A percentile compares a stretch with the other conserved stretches of the same genome.
phyloP scores from a whole-genome alignment of 148 eudicot species.

The Diospyros lotus region DNA sequence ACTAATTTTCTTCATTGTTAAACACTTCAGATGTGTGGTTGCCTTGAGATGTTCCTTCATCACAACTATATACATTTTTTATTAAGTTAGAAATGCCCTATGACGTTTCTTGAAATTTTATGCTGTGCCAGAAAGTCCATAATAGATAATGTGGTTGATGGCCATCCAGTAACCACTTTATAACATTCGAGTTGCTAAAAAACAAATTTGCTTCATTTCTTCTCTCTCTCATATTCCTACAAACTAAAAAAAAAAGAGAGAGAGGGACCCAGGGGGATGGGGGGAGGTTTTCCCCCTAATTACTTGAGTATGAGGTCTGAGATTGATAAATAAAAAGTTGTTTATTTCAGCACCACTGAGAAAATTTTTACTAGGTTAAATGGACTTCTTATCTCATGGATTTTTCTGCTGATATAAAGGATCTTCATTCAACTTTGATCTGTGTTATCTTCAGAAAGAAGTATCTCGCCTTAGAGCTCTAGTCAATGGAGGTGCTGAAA shows the following conservation, averaged over 20 bases:
- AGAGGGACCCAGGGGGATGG: no score
- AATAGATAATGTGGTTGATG: background rate
- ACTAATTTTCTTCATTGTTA: no score
- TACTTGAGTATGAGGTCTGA: no score
- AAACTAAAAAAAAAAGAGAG: background rate
- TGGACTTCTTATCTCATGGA: background rate
- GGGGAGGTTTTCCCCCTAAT: no score
- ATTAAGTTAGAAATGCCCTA: background rate
- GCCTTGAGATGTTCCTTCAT: background rate
- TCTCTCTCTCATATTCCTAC: no score
- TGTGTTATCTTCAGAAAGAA: slow-evolving; percentile 61
- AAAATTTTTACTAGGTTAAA: background rate
- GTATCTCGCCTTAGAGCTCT: slow-evolving; percentile 71
- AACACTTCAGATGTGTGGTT: background rate
- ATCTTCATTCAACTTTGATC: slow-evolving; percentile 1
- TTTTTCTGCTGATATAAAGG: background rate
- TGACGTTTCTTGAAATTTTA: background rate
- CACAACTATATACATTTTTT: background rate
- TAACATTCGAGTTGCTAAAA: background rate
- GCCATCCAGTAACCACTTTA: background rate
- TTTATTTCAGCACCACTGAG: background rate
- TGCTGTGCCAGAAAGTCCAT: background rate
- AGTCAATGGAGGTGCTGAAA: slow-evolving; percentile 62
- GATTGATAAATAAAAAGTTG: background rate
- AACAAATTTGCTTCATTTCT: background rate